A percentile compares a stretch with the other conserved stretches of the same genome.
phyloP scores from a whole-genome alignment of 1,139 yeast species.

The Yamadazyma triangularis region DNA sequence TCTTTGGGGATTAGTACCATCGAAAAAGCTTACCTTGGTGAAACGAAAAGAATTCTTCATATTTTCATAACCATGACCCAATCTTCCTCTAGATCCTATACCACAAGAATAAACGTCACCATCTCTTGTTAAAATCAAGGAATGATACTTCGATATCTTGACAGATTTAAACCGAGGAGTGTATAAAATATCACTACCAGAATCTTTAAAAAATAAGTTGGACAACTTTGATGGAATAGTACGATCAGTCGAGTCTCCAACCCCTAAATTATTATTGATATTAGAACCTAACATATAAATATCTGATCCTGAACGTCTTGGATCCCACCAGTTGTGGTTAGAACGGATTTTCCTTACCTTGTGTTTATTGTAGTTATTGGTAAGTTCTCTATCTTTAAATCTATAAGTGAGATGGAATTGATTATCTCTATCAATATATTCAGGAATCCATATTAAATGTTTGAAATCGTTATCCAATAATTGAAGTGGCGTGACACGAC shows the following conservation, averaged over 20 bases:
- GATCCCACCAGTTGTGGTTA: conserved; percentile 27
- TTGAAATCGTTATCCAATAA: conserved; percentile 43
- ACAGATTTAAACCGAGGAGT: conserved; percentile 43
- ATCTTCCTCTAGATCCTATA: conserved; percentile 64
- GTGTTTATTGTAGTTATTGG: conserved; percentile 3
- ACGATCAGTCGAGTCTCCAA: conserved; percentile 64
- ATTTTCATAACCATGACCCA: conserved; percentile 51
- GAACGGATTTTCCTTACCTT: conserved; percentile 8
- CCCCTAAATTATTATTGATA: conserved; percentile 60
- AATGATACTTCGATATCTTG: conserved; percentile 61
- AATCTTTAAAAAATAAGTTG: conserved; percentile 16
- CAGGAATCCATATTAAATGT: conserved; percentile 41
- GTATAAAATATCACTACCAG: conserved; percentile 6
- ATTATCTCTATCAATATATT: conserved; percentile 33
- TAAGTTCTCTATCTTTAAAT: conserved; percentile 10
- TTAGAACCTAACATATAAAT: conserved; percentile 65
- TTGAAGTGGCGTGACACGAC: conserved; percentile 61
- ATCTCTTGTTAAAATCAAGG: conserved; percentile 54
- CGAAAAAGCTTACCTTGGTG: conserved; percentile 27
- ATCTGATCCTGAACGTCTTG: conserved; percentile 53
- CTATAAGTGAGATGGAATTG: conserved; percentile 21
- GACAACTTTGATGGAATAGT: conserved; percentile 26
- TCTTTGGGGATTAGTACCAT: conserved; percentile 3
- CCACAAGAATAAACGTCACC: conserved; percentile 61
- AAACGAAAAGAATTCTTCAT: conserved; percentile 33